Base-by-base conservation (phyloP, 192 early-diverging fungal genomes). In the Coemansia sp. region DNA sequence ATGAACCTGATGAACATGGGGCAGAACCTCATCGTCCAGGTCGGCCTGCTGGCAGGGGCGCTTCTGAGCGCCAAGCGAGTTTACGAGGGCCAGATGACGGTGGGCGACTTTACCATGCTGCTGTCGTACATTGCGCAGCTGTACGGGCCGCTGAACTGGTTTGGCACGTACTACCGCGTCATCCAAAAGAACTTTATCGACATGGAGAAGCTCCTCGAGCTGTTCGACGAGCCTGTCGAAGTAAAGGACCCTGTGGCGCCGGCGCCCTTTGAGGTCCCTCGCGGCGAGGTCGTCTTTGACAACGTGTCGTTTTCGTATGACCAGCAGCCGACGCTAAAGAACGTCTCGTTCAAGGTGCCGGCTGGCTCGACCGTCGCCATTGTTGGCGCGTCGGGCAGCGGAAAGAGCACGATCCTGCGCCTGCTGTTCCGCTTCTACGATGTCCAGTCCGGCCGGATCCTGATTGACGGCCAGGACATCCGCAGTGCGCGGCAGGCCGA, bases 131-230 rank as follows among this genome's bases (percentile, higher is more conserved):
- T 96, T 31, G 77, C 72, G 41, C 96, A 99, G 66, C 79, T 99
- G 21, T 95, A 97, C 53, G 77, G 66, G 33, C 96, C 96, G 78
- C 65, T 89, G 30, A 84, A 79, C 58, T 91, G 86, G 82, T 91
- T 98, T 35, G 95, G 95, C 25, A 89, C 87, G 3, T 94, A 93
- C 52, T 98, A 98, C 60, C 80, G 94, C 14, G 81, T 88, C 44
- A 90, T 95, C 30, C 91, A 96, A 63, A 88, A 92, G 62, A 92
- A 88, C 65, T 85, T 92, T 61, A 75, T 88, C 38, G 95, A 98
- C 53, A 96, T 96, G 95, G 96, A 99, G 62, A 92, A 94, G 54
- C 92, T 99, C 84, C 78, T 99, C 16, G 85, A 88, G 32, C 62
- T 91, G 36, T 76, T 80, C 44, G 56, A 74, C 45, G 76, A 75